phyloP scores from a whole-genome alignment of 371 early-diverging fungal genomes.

The Mortierella sp. region DNA sequence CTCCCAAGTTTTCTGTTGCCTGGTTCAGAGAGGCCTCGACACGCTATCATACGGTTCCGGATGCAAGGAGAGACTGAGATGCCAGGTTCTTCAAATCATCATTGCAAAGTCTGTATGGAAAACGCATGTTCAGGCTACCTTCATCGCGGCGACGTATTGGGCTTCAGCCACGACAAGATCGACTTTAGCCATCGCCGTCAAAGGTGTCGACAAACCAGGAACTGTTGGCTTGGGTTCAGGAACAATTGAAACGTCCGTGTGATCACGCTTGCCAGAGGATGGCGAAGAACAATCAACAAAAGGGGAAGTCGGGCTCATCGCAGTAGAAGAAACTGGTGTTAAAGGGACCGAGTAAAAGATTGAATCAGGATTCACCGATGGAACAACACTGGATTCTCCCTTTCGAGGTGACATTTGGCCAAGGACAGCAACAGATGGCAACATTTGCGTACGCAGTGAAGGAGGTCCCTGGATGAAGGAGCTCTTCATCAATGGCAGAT shows the following conservation, averaged over 20 bases:
- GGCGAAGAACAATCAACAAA: slow-evolving; percentile 3
- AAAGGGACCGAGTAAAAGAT: slow-evolving; percentile 4
- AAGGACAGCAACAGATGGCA: slow-evolving; percentile 23
- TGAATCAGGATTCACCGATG: slow-evolving; percentile 18
- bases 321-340: slow-evolving; percentile 21
- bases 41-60: slow-evolving; percentile 16
- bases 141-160: slow-evolving; percentile 22
- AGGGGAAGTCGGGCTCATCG: slow-evolving; percentile 26
- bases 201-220: slow-evolving; percentile 12
- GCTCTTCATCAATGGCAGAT: slow-evolving; percentile 6
- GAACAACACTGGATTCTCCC: slow-evolving; percentile 7
- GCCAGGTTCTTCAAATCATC: neutral
- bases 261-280: slow-evolving; percentile 1
- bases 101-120: no score
- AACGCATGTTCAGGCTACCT: slow-evolving; percentile 16
- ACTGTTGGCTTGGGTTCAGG: slow-evolving; percentile 12
- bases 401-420: slow-evolving; percentile 20
- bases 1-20: slow-evolving; percentile 5
- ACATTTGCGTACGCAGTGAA: slow-evolving; percentile 12
- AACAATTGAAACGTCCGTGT: slow-evolving; percentile 14
- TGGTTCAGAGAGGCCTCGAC: slow-evolving; percentile 18
- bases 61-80: neutral
- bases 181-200: slow-evolving; percentile 36
- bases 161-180: slow-evolving; percentile 43
- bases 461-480: slow-evolving; percentile 3